Evolutionary conservation across 768 basidiomycete genomes (phyloP).

Genomic region (Pleurotus sapidus): DNA sequence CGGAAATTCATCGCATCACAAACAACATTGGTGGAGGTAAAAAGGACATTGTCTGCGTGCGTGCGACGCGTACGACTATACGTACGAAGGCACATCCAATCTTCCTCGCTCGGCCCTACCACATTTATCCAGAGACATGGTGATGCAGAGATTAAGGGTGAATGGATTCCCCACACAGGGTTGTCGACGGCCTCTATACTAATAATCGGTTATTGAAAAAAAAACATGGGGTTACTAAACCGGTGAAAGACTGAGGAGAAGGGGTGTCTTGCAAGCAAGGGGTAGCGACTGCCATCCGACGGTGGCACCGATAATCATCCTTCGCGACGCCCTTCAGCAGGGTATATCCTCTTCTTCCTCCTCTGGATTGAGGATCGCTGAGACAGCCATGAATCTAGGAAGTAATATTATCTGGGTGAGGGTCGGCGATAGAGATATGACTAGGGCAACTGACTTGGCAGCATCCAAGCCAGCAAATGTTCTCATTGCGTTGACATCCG

Average conservation of each 20-base stretch:
- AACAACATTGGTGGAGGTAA: background rate
- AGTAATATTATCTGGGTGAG: background rate
- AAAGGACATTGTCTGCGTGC: background rate
- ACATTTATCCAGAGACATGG: no score
- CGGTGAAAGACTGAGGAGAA: no score
- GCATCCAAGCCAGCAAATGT: constrained; percentile 77
- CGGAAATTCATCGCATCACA: constrained; percentile 7
- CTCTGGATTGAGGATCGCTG: constrained; percentile 37
- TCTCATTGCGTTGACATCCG: constrained; percentile 76
- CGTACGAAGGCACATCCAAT: no score
- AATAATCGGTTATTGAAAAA: no score
- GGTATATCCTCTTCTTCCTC: constrained; percentile 8
- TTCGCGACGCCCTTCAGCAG: background rate
- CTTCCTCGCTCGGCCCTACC: no score
- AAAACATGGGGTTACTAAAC: no score
- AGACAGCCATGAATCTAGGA: constrained; percentile 49
- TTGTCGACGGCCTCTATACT: background rate
- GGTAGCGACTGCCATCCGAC: no score
- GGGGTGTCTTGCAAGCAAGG: no score
- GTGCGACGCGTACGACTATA: background rate
- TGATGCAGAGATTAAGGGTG: background rate
- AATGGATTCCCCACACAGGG: background rate
- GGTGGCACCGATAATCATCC: constrained; percentile 1
- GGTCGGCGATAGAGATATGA: background rate
- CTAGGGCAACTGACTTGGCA: constrained; percentile 60